A percentile compares a stretch with the other conserved stretches of the same genome.
Evolutionary conservation across 192 early-diverging fungal genomes (phyloP).

Genomic region (Neocallimastix lanati): DNA sequence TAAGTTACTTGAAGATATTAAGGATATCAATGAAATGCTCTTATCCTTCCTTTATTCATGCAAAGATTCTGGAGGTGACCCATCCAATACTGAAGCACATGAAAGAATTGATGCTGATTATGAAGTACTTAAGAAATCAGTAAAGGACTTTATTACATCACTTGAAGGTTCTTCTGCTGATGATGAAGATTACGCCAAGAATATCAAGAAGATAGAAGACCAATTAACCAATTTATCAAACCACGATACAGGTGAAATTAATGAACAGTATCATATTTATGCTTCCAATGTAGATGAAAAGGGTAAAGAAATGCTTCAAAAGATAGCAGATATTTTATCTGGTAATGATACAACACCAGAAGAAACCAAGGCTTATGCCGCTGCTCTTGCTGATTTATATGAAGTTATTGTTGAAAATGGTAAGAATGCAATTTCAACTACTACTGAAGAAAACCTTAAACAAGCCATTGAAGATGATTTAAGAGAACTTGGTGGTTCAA

Average conservation of each 20-base stretch:
- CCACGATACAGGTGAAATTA: slow-evolving; percentile 6
- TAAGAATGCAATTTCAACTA: slow-evolving; percentile 8
- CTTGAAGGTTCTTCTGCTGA: slow-evolving; percentile 27
- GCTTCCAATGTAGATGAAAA: slow-evolving; percentile 11
- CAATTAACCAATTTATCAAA: slow-evolving; percentile 6
- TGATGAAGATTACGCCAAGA: slow-evolving; percentile 22
- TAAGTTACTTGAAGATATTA: slow-evolving; percentile 18
- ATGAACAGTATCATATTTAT: slow-evolving; percentile 11
- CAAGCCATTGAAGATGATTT: slow-evolving; percentile 8
- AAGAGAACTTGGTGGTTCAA: slow-evolving; percentile 15
- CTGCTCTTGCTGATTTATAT: slow-evolving; percentile 10
- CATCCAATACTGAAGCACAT: slow-evolving; percentile 4
- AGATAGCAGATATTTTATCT: slow-evolving; percentile 17
- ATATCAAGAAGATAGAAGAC: slow-evolving; percentile 14
- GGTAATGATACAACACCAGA: slow-evolving; percentile 21
- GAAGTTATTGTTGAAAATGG: slow-evolving; percentile 5
- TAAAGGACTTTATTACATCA: slow-evolving; percentile 16
- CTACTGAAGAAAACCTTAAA: slow-evolving; percentile 12
- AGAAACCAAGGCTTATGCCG: slow-evolving; percentile 10
- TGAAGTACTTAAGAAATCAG: slow-evolving; percentile 5
- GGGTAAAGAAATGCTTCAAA: slow-evolving; percentile 17
- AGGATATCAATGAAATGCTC: slow-evolving; percentile 19
- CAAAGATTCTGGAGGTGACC: slow-evolving; percentile 10
- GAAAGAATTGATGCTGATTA: slow-evolving; percentile 13
- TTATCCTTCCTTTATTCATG: slow-evolving; percentile 14